These are phyloP conservation scores for Mortierella sp. DNA, from an alignment of 371 early-diverging fungal species.

Conservation along the genomic window DNA sequence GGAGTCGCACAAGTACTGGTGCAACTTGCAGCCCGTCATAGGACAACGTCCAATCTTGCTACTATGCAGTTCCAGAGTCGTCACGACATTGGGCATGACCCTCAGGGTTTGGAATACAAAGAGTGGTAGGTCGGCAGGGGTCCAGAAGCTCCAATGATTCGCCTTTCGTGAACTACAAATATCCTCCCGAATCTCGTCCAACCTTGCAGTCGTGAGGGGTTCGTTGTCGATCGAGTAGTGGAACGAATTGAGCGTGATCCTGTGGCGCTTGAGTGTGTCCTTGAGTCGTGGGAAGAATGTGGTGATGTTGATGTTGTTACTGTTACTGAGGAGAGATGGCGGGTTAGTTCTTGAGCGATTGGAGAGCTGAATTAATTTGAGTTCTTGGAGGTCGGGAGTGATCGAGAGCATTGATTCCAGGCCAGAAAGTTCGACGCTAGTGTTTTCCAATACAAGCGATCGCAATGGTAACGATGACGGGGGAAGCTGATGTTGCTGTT, in stretches of 20 bases:
- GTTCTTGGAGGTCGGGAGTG: not conserved
- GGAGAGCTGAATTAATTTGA: slow-evolving; percentile 8
- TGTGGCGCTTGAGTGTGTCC: not conserved
- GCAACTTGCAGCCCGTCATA: not conserved
- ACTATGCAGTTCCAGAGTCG: not conserved
- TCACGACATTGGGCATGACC: not conserved
- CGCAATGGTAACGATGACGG: not conserved
- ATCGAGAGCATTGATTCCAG: not conserved
- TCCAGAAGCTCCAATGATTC: slow-evolving; percentile 7
- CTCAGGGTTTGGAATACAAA: not conserved
- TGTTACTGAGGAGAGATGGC: not conserved
- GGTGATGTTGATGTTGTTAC: not conserved
- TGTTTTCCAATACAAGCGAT: not conserved
- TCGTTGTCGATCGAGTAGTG: not conserved
- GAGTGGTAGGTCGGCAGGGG: not conserved
- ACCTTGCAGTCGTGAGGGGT: not conserved
- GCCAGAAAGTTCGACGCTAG: slow-evolving; percentile 9
- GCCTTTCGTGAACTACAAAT: not conserved
- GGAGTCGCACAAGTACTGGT: slow-evolving; percentile 5
- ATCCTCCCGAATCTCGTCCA: not conserved
- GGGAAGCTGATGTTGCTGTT: not conserved
- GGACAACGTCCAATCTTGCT: slow-evolving; percentile 4
- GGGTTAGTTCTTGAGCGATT: not conserved
- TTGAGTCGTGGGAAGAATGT: not conserved
- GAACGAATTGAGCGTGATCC: not conserved